Conservation (phyloP, 2,329 filamentous ascomycete species). For the Cryoendolithus antarcticus region DNA sequence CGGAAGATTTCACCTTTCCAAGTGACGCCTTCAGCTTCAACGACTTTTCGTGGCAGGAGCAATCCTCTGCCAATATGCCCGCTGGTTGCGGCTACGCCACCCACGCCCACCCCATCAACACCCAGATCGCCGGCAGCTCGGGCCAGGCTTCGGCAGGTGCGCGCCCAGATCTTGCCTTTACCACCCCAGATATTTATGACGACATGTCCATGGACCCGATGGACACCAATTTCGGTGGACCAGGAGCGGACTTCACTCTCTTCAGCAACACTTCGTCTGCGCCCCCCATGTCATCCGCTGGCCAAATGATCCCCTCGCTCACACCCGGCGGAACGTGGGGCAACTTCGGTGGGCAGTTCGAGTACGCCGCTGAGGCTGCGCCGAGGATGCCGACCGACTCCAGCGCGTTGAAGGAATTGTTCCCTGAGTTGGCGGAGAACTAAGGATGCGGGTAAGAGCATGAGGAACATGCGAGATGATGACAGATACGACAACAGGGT, state of each 20-base stretch:
- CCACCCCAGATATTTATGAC: conserved; percentile 32
- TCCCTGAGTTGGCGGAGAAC: conserved; percentile 14
- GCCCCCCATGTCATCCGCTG: conserved; percentile 8
- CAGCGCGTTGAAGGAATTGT: conserved; percentile 17
- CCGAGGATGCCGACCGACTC: conserved; percentile 11
- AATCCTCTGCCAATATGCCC: conserved; percentile 7
- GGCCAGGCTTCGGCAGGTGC: background rate
- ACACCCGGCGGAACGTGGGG: conserved; percentile 21
- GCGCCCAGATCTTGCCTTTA: conserved; percentile 8
- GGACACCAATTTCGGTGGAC: conserved; percentile 4
- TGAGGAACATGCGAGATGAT: too few relatives aligned
- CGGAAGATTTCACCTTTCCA: conserved; percentile 46
- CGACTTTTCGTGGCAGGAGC: conserved; percentile 24
- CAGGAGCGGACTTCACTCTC: conserved; percentile 48
- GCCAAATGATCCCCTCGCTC: conserved; percentile 20
- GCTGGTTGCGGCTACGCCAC: too few relatives aligned
- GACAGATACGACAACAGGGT: too few relatives aligned
- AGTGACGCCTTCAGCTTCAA: conserved; percentile 47
- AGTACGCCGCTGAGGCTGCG: conserved; percentile 11
- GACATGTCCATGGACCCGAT: conserved; percentile 48
- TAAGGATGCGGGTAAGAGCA: background rate
- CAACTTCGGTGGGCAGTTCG: conserved; percentile 25
- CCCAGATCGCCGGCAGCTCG: background rate
- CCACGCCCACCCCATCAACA: background rate
- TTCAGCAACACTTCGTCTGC: conserved; percentile 27